Base-by-base conservation (phyloP, 2,329 filamentous ascomycete species). In the Penicillium sp. region DNA sequence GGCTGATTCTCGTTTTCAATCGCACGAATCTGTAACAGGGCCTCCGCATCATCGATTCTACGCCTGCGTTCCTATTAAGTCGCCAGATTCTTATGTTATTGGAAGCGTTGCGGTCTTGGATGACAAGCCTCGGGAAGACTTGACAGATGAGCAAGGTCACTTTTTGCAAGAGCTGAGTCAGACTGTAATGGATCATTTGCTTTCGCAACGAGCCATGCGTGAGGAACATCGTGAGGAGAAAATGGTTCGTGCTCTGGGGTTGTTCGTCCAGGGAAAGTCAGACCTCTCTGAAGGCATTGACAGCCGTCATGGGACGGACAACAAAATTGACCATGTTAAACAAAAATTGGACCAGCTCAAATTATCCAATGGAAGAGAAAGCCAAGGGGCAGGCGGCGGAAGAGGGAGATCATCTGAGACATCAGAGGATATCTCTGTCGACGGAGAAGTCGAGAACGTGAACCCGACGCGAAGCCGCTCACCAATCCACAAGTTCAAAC, bases 211-310 rank as follows among this genome's bases (percentile, higher is more conserved):
- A 13, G 62, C 63, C 2, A 68, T 67, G 64, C 61, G 66, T 1
- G 66, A 69, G 42, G 65, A 69, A 28, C 59, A 63, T 13, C 65
- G 66, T 4, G 67, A 68, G 11, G 63, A 67, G 43, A 67, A 65
- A 40, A 69, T 69, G 67, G 65, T 69, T 4, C 56, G 63, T 1
- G 67, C 62, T 4, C 46, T 69, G 5, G 67, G 65, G 0, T 22
- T 68, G n/a, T 69, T 69, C 5, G 62, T 69, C 8, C 63, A 62
- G 14, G 67, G 67, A 2, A 67, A 68, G 30, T 65, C 65, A 4
- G 60, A 65, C 25, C 61, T 69, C 1, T 58, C 40, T 14, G 64
- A 68, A 25, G 65, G 65, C 43, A 61, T 68, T n/a, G 33, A 66
- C 19, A 63, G 58, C 16, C 56, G 38, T 2, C 45, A 59, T 14